These are phyloP conservation scores for Bipolaris bicolor DNA, from an alignment of 2,329 filamentous ascomycete species.

Conservation along the genomic window DNA sequence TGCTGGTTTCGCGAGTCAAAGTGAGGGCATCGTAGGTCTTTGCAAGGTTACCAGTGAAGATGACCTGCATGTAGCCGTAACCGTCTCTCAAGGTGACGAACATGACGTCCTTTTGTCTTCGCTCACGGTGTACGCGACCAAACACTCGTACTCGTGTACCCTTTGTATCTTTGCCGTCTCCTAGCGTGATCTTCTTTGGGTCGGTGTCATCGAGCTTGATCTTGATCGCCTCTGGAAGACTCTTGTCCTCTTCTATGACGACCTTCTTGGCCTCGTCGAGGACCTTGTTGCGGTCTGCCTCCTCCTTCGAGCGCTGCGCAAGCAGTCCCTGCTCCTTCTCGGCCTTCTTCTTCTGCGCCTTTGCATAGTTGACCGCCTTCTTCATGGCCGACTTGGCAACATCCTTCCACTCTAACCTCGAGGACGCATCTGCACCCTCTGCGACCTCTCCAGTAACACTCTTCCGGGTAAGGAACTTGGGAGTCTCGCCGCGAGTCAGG, in stretches of 20 bases:
- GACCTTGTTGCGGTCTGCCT: constrained; percentile 71
- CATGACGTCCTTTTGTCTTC: constrained; percentile 81
- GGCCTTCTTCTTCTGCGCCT: constrained; percentile 82
- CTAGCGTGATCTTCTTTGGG: constrained; percentile 60
- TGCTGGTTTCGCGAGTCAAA: constrained; percentile 84
- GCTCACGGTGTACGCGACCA: constrained; percentile 81
- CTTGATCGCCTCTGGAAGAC: constrained; percentile 73
- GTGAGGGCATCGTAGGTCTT: constrained; percentile 92
- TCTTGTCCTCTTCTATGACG: constrained; percentile 70
- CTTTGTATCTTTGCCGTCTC: constrained; percentile 59
- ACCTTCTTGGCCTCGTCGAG: constrained; percentile 85
- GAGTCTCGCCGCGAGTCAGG: constrained; percentile 69
- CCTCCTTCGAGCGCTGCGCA: constrained; percentile 74
- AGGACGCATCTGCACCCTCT: constrained; percentile 63
- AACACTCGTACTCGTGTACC: constrained; percentile 79
- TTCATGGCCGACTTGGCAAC: constrained; percentile 84
- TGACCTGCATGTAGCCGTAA: constrained; percentile 82
- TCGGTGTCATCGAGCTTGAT: constrained; percentile 78
- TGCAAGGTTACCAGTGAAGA: constrained; percentile 79
- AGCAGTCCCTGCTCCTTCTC: constrained; percentile 76
- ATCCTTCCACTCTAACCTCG: constrained; percentile 76
- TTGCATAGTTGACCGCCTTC: constrained; percentile 77
- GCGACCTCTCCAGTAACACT: constrained; percentile 45
- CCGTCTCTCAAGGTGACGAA: constrained; percentile 89
- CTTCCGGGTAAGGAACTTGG: constrained; percentile 72